phyloP scores from a whole-genome alignment of 306 rosid genomes.

The Mimosa bimucronata region DNA sequence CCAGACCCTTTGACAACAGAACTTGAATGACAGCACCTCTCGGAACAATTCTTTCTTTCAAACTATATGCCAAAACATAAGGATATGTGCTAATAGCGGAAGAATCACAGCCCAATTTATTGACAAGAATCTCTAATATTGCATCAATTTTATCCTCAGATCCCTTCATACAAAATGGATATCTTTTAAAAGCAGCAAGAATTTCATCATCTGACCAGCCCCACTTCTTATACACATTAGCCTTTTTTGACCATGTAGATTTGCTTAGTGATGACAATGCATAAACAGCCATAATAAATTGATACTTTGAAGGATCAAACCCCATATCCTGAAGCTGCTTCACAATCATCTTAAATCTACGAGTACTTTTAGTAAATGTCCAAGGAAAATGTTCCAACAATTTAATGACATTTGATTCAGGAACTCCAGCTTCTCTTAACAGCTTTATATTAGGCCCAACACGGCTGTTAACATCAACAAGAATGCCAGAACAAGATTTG shows the following conservation, averaged over 20 bases:
- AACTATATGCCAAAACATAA: conserved; percentile 10
- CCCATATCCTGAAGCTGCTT: conserved; percentile 35
- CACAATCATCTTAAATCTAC: background rate
- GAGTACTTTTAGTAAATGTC: no score
- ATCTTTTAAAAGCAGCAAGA: conserved; percentile 30
- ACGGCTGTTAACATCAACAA: no score
- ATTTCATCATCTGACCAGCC: conserved; percentile 40
- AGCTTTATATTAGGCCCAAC: no score
- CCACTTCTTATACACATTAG: conserved; percentile 38
- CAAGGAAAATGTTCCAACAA: no score
- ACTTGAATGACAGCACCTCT: conserved; percentile 40
- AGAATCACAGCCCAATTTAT: conserved; percentile 35
- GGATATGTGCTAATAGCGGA: conserved; percentile 10
- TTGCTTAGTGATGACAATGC: conserved; percentile 7
- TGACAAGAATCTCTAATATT: conserved; percentile 38
- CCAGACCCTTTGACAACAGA: conserved; percentile 33
- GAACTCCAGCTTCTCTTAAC: no score
- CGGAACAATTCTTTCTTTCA: conserved; percentile 37
- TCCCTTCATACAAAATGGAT: conserved; percentile 30
- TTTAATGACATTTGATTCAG: no score
- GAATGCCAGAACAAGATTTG: no score
- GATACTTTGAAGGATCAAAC: conserved; percentile 33
- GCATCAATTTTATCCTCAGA: conserved; percentile 39
- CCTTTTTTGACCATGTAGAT: conserved; percentile 41
- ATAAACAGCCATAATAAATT: conserved; percentile 23